Percentiles rank a stretch among this genome's conserved stretches.
Evolutionary conservation across 2,329 filamentous ascomycete species (phyloP).

Genomic region (Rutstroemia sp.): DNA sequence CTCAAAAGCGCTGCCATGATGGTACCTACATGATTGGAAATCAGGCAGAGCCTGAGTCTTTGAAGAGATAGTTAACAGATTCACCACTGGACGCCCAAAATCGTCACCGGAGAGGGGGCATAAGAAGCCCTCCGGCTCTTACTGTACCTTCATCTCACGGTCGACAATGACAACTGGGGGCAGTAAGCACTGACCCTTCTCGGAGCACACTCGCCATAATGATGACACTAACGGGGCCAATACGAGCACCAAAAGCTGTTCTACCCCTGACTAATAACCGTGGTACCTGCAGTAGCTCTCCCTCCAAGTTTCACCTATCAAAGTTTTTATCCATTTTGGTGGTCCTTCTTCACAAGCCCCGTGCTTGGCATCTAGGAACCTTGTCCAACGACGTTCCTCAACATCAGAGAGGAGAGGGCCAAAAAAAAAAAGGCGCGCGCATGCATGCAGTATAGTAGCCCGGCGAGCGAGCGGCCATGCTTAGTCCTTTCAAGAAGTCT

Average conservation of each 20-base stretch:
- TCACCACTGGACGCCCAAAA: not conserved
- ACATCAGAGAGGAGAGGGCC: not conserved
- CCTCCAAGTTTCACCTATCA: constrained; percentile 4
- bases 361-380: not conserved
- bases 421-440: constrained; percentile 3
- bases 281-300: constrained; percentile 8
- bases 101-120: too few species aligned
- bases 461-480: not conserved
- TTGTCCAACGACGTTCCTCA: not conserved
- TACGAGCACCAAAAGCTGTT: not conserved
- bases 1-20: too few species aligned
- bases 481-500: constrained; percentile 1
- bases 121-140: too few species aligned
- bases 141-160: not conserved
- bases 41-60: too few species aligned
- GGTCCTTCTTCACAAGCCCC: not conserved
- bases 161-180: not conserved
- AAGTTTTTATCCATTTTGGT: not conserved
- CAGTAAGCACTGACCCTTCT: constrained; percentile 6
- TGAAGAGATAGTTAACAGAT: too few species aligned
- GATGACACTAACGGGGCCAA: not conserved
- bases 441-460: not conserved
- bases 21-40: too few species aligned
- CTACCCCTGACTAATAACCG: constrained; percentile 1
- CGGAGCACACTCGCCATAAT: not conserved